These are phyloP conservation scores for Clonostachys rosea DNA, from an alignment of 2,329 filamentous ascomycete species.

Conservation along the genomic window DNA sequence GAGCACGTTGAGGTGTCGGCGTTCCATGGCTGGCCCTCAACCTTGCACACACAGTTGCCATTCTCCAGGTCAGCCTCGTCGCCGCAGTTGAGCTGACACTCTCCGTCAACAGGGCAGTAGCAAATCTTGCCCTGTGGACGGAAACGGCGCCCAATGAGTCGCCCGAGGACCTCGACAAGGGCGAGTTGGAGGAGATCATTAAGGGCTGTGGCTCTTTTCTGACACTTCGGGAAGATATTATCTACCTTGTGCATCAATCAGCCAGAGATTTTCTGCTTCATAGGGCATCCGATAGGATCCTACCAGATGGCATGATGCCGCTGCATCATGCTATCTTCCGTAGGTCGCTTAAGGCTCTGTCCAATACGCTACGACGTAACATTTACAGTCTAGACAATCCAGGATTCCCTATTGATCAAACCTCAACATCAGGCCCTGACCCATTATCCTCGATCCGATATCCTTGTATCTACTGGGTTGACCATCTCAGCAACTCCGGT, in stretches of 20 bases:
- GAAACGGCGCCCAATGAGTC: no score
- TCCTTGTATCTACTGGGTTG: constrained; percentile 12
- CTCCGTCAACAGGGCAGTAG: no score
- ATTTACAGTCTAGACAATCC: constrained; percentile 19
- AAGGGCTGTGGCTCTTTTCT: constrained; percentile 29
- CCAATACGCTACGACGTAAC: constrained; percentile 18
- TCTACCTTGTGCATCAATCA: constrained; percentile 33
- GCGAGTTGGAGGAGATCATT: constrained; percentile 15
- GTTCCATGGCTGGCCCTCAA: no score
- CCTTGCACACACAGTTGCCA: no score
- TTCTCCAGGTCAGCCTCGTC: no score
- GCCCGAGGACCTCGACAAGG: no score
- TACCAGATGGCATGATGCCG: not conserved
- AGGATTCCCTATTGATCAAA: constrained; percentile 5
- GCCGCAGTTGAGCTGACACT: no score
- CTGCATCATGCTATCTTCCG: constrained; percentile 21
- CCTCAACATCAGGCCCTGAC: constrained; percentile 4
- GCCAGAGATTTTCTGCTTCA: constrained; percentile 24
- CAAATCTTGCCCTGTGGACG: no score
- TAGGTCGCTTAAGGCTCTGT: constrained; percentile 23
- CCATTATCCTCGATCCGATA: constrained; percentile 9
- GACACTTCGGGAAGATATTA: constrained; percentile 13
- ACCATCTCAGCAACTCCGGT: constrained; percentile 3
- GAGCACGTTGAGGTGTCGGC: no score
- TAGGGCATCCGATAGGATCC: no score